Evolutionary conservation across 148 eudicot genomes (phyloP).

Genomic region (Rhododendron molle): DNA sequence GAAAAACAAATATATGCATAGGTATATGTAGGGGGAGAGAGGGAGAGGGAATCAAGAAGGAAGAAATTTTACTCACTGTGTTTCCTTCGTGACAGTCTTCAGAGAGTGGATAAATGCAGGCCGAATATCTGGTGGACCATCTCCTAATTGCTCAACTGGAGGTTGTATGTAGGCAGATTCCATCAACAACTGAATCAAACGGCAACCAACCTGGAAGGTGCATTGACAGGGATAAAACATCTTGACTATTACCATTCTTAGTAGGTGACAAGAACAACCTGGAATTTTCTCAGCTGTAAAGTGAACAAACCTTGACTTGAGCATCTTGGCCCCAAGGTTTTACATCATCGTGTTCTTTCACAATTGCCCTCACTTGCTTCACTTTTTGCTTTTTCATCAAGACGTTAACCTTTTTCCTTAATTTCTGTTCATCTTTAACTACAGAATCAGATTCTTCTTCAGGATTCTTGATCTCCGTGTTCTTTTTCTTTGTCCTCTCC

Average conservation of each 20-base stretch:
- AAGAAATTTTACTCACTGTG: constrained; percentile 47
- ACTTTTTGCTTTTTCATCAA: constrained; percentile 82
- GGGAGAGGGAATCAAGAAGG: neutral
- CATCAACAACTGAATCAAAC: constrained; percentile 69
- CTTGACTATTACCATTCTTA: neutral
- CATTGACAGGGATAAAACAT: constrained; percentile 3
- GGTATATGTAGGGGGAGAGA: neutral
- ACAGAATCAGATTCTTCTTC: constrained; percentile 35
- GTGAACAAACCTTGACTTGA: constrained; percentile 70
- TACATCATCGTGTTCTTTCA: constrained; percentile 42
- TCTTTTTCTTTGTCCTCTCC: constrained; percentile 63
- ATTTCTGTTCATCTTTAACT: constrained; percentile 38
- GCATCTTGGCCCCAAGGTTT: constrained; percentile 72
- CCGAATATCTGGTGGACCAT: constrained; percentile 67
- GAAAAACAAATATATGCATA: neutral
- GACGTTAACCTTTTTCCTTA: constrained; percentile 50
- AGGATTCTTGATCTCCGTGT: constrained; percentile 27
- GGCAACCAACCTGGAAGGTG: constrained; percentile 74
- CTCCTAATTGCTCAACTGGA: constrained; percentile 55
- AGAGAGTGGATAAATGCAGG: constrained; percentile 80
- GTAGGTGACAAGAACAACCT: neutral
- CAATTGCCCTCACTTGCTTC: constrained; percentile 49
- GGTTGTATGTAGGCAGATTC: constrained; percentile 81
- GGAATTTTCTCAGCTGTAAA: neutral
- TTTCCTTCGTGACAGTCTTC: constrained; percentile 41